Percentiles rank a stretch among this genome's conserved stretches.
phyloP scores from a whole-genome alignment of 345 rosid genomes.

The Lumnitzera racemosa region DNA sequence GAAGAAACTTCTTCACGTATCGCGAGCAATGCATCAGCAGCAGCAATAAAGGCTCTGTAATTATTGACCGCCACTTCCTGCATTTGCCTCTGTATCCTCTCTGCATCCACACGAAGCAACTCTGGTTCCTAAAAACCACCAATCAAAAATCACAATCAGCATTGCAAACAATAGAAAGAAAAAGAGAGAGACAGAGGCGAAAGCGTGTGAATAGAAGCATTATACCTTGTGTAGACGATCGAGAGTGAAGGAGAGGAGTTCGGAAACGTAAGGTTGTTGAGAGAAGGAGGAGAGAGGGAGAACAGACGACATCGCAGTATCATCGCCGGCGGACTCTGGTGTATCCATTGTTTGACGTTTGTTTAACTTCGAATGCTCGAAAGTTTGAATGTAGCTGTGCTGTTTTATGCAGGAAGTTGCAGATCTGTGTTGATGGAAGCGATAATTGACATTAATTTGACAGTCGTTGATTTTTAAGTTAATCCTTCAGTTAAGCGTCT shows the following conservation, averaged over 20 bases:
- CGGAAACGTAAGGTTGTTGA: slow-evolving; percentile 92
- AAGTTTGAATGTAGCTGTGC: slow-evolving; percentile 7
- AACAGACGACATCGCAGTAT: slow-evolving; percentile 27
- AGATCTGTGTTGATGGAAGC: neutral
- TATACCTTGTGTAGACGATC: slow-evolving; percentile 93
- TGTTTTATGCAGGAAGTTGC: neutral
- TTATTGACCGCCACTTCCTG: slow-evolving; percentile 95
- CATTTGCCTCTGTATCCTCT: slow-evolving; percentile 96
- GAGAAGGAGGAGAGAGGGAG: slow-evolving; percentile 77
- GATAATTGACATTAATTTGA: neutral
- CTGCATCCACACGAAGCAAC: slow-evolving; percentile 88
- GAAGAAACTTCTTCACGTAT: slow-evolving; percentile 80
- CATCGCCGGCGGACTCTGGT: slow-evolving; percentile 41
- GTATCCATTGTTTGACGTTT: neutral
- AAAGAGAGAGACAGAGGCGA: no score
- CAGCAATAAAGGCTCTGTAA: slow-evolving; percentile 89
- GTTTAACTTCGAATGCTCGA: slow-evolving; percentile 4
- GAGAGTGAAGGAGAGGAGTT: slow-evolving; percentile 97
- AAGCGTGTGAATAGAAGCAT: no score
- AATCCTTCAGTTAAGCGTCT: no score
- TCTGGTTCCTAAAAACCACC: slow-evolving; percentile 65
- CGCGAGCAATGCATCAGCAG: slow-evolving; percentile 85
- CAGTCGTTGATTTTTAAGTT: neutral
- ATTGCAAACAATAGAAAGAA: neutral
- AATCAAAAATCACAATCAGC: slow-evolving; percentile 5